Evolutionary conservation across 2,329 filamentous ascomycete species (phyloP).

Genomic region (Epichloe glyceriae): DNA sequence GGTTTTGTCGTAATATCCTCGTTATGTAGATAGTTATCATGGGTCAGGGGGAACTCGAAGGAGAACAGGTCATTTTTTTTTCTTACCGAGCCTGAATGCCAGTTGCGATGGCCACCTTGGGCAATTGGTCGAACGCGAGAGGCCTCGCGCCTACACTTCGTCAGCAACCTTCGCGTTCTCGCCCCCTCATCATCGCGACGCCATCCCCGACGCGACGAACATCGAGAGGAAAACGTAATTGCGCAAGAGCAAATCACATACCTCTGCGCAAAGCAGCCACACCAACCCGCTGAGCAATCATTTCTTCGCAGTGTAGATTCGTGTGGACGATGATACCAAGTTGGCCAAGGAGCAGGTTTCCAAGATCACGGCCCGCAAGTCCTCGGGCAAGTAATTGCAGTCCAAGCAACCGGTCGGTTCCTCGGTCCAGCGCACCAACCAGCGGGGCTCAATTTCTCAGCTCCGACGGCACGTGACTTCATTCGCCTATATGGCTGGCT

Average conservation of each 20-base stretch:
- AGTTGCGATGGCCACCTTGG: constrained; percentile 29
- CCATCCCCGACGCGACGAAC: neutral
- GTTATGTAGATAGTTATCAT: neutral
- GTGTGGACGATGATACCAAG: neutral
- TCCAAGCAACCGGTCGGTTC: constrained; percentile 19
- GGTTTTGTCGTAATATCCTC: too few relatives aligned
- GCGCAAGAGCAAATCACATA: constrained; percentile 17
- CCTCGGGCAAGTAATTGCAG: neutral
- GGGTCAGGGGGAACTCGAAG: neutral
- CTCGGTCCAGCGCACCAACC: constrained; percentile 33
- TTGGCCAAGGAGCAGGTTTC: neutral
- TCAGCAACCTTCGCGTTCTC: neutral
- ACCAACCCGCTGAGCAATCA: constrained; percentile 46
- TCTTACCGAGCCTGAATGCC: constrained; percentile 35
- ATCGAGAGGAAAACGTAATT: neutral
- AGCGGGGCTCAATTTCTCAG: constrained; percentile 24
- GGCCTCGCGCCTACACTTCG: constrained; percentile 25
- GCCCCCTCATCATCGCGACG: neutral
- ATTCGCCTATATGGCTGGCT: constrained; percentile 6
- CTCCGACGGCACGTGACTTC: constrained; percentile 15
- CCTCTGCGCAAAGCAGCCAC: constrained; percentile 46
- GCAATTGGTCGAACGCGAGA: constrained; percentile 29
- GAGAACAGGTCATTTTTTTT: neutral
- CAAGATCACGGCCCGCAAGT: neutral
- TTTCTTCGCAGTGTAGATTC: constrained; percentile 18